Evolutionary conservation across 129 eudicot species (phyloP).

Genomic region (Artemisia tridentata): DNA sequence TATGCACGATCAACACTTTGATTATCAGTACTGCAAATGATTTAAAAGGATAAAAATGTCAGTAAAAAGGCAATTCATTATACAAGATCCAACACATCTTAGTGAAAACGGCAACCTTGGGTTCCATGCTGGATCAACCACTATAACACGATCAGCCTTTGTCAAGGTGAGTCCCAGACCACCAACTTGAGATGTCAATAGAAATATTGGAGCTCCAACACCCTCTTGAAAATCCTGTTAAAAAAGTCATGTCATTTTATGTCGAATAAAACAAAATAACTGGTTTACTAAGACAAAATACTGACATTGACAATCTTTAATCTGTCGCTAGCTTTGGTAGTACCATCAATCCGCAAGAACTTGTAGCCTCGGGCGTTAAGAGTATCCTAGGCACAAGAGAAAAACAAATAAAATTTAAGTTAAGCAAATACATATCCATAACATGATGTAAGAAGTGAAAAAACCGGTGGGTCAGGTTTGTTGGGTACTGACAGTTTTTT

Average conservation of each 20-base stretch:
- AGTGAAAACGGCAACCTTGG: slow-evolving; percentile 63
- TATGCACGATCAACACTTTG: slow-evolving; percentile 99
- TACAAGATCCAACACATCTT: not conserved
- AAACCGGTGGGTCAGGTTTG: no score
- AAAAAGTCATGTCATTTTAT: slow-evolving; percentile 3
- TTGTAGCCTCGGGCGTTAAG: slow-evolving; percentile 51
- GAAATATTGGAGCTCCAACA: slow-evolving; percentile 76
- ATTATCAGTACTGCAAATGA: slow-evolving; percentile 74
- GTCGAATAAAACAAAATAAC: slow-evolving; percentile 2
- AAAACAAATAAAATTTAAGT: slow-evolving; percentile 1
- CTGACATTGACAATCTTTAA: slow-evolving; percentile 74
- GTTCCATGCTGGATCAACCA: slow-evolving; percentile 99
- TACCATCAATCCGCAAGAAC: slow-evolving; percentile 89
- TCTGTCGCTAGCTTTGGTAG: slow-evolving; percentile 84
- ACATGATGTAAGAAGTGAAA: no score
- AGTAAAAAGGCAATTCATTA: not conserved
- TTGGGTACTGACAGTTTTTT: no score
- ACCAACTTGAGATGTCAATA: slow-evolving; percentile 96
- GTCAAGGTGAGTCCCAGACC: slow-evolving; percentile 95
- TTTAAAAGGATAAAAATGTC: not conserved
- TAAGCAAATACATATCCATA: no score
- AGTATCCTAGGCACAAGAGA: slow-evolving; percentile 49
- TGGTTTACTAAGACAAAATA: not conserved
- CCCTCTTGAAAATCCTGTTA: slow-evolving; percentile 96
- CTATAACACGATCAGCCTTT: slow-evolving; percentile 96